Evolutionary conservation across 2,329 filamentous ascomycete genomes (phyloP).

Genomic region (Aspergillus spinulosporus): DNA sequence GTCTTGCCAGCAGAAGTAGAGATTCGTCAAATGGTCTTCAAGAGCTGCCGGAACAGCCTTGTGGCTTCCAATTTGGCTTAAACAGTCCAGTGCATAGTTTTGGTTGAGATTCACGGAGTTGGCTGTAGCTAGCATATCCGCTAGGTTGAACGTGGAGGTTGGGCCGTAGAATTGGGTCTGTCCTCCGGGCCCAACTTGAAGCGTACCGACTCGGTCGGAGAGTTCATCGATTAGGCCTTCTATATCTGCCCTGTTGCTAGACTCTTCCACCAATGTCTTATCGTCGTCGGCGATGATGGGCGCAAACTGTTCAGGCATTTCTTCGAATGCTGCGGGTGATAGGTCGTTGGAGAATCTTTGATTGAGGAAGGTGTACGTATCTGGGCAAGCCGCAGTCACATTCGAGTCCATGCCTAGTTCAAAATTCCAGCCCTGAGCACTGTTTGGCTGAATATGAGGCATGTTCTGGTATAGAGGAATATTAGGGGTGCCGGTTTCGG

Average conservation of each 20-base stretch:
- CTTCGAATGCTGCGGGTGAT: not conserved
- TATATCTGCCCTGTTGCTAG: not conserved
- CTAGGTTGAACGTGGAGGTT: constrained; percentile 5
- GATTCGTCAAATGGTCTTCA: constrained; percentile 37
- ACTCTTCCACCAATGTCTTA: not conserved
- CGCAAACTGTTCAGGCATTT: not conserved
- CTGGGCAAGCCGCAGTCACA: not conserved
- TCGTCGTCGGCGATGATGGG: not conserved
- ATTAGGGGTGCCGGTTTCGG: not conserved
- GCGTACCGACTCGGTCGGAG: constrained; percentile 2
- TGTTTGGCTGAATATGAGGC: not conserved
- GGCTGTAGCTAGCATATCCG: not conserved
- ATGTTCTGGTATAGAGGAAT: not conserved
- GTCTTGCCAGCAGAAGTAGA: constrained; percentile 47
- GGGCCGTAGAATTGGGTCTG: constrained; percentile 5
- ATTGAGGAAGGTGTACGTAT: not conserved
- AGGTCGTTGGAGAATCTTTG: not conserved
- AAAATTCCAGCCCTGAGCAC: not conserved
- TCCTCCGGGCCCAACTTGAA: constrained; percentile 1
- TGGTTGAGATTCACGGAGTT: not conserved
- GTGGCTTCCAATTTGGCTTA: constrained; percentile 27
- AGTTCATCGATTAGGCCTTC: constrained; percentile 5
- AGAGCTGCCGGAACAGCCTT: constrained; percentile 30
- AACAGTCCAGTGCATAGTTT: constrained; percentile 10
- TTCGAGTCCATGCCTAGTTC: not conserved